Evolutionary conservation across 2,329 filamentous ascomycete genomes (phyloP), one percentile per base, ranked within the genome.

Genomic region (Cadophora malorum): DNA sequence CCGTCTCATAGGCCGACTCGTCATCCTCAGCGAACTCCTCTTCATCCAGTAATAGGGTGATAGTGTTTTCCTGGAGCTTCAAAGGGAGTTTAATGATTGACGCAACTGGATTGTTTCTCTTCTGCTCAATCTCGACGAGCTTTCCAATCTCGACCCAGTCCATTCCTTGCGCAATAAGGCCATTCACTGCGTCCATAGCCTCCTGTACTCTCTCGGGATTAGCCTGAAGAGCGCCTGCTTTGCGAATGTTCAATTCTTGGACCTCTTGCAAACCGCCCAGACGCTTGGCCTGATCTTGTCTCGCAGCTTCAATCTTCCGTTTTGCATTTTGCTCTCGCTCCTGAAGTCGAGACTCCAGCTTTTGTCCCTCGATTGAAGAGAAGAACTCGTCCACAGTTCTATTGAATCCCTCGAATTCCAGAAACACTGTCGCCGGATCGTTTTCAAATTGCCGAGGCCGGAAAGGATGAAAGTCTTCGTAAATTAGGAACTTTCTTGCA

Each of bases 391-490:
- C 96, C 0, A 97, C 94, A 0, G 94, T 96, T 76, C 91, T 91
- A 79, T 97, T 97, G 83, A 96, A 98, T 10, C 90, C 91, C 7
- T 93, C 86, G 72, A 94, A 94, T 64, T 92, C 87, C 14, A 98
- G 76, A 19, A 97, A 88, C 3, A 88, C 86, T 28, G 90, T 86
- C 0, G 84, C 81, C 0, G 88, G 82, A 66, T 94, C 88, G 7
- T 86, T 83, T 70, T 90, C 87, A 70, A 97, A 91, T 73, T 98
- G 95, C 25, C 85, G 83, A 0, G 96, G 96, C 49, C 91, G 83
- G 78, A 98, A 98, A 0, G 96, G 96, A 74, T 98, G 95, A 74
- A 97, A 98, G 75, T 99, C 96, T 65, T 97, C 92, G 76, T 97
- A 99, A 1, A 97, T 82, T 6, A 96, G 77, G 12, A 74, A 61